These are phyloP conservation scores for Phaeosphaeriaceae sp. DNA, from an alignment of 2,329 filamentous ascomycete genomes.

Conservation along the genomic window DNA sequence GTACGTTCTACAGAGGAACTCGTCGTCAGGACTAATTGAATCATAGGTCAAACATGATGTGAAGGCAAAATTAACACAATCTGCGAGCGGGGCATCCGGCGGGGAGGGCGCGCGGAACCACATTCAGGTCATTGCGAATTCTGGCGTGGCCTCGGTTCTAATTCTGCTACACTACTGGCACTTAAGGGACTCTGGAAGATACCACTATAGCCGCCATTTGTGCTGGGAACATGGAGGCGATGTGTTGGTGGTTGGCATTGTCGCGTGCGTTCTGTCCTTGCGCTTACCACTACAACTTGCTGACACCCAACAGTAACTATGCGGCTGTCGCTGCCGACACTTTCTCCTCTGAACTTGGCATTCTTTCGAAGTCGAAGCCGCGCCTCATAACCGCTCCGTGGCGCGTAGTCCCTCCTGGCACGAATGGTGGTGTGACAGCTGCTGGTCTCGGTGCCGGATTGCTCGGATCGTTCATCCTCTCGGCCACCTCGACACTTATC, in stretches of 20 bases:
- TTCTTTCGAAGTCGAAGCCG: constrained; percentile 77
- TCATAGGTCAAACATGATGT: constrained; percentile 81
- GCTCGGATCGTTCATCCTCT: constrained; percentile 74
- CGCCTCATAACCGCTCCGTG: constrained; percentile 86
- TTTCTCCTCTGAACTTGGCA: constrained; percentile 93
- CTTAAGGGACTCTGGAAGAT: constrained; percentile 47
- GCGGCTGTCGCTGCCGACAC: constrained; percentile 92
- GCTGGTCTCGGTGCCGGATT: constrained; percentile 77
- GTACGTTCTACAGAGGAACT: constrained; percentile 50
- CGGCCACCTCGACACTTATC: constrained; percentile 72
- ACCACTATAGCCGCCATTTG: constrained; percentile 25
- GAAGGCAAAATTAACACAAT: constrained; percentile 83
- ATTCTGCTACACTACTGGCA: constrained; percentile 61
- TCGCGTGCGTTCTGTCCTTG: constrained; percentile 47
- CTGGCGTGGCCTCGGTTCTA: constrained; percentile 75
- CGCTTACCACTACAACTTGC: constrained; percentile 5
- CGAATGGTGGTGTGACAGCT: constrained; percentile 88
- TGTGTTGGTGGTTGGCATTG: constrained; percentile 57
- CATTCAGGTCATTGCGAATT: constrained; percentile 91
- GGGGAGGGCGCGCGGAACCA: constrained; percentile 86
- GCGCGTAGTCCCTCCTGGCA: constrained; percentile 84
- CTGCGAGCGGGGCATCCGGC: constrained; percentile 74
- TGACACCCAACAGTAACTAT: constrained; percentile 74
- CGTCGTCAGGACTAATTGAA: constrained; percentile 4
- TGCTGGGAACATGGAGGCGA: constrained; percentile 53